Conservation (phyloP, 306 rosid genomes). For the Fragaria vesca region DNA sequence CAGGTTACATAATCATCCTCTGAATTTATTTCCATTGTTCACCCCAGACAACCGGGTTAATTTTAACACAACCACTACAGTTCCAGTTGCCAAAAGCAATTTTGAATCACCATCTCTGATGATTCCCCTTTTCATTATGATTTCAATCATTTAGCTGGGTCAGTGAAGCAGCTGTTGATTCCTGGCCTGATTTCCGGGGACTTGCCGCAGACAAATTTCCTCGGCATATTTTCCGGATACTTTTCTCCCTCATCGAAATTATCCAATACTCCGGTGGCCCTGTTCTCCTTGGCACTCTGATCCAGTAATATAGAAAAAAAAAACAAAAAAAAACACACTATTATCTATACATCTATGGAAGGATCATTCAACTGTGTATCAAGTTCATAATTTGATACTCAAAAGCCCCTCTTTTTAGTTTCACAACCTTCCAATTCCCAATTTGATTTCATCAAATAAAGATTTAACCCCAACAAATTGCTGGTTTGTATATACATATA, state of each 20-base stretch:
- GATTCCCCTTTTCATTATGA: background rate
- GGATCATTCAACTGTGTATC: background rate
- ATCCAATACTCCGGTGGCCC: constrained; percentile 84
- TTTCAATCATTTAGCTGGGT: constrained; percentile 46
- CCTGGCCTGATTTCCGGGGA: constrained; percentile 73
- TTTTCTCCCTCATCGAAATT: constrained; percentile 77
- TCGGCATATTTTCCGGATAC: constrained; percentile 60
- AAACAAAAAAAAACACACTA: too few species aligned
- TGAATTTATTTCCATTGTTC: constrained; percentile 17
- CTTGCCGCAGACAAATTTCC: constrained; percentile 68
- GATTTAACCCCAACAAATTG: too few species aligned
- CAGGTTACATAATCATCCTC: constrained; percentile 24
- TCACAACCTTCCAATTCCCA: background rate
- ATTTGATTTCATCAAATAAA: background rate
- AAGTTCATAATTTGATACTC: background rate
- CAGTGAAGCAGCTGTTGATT: constrained; percentile 66
- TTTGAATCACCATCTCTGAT: constrained; percentile 14
- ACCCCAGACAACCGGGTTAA: constrained; percentile 23
- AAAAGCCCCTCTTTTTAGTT: background rate
- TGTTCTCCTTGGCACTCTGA: constrained; percentile 10
- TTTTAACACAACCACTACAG: background rate
- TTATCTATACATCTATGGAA: too few species aligned
- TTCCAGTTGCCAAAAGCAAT: constrained; percentile 4
- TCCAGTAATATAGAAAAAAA: too few species aligned
- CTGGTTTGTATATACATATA: too few species aligned